Conservation (phyloP, 2,329 filamentous ascomycete species). For the Arthroderma uncinatum region DNA sequence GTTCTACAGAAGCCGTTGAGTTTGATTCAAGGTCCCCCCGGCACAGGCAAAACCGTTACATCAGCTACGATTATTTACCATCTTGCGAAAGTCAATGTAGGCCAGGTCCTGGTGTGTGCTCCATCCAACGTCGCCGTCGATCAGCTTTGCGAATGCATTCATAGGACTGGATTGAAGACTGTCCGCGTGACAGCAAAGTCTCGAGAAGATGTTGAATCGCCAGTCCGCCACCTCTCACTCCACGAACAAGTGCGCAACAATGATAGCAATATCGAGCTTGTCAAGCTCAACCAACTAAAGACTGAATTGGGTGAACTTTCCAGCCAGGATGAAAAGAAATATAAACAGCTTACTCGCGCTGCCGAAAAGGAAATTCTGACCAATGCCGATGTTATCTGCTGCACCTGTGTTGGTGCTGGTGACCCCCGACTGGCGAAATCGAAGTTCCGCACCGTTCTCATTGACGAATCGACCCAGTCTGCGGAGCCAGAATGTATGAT, state of each 20-base stretch:
- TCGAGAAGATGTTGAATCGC: conserved; percentile 96
- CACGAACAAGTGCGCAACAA: conserved; percentile 98
- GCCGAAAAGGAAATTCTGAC: conserved; percentile 90
- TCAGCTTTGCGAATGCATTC: conserved; percentile 93
- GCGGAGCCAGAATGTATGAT: conserved; percentile 99
- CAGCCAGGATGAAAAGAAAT: conserved; percentile 95
- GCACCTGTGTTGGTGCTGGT: conserved; percentile 93
- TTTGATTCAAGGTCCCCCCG: conserved; percentile 90
- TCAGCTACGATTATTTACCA: conserved; percentile 99
- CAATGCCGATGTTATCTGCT: conserved; percentile 97
- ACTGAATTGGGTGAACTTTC: conserved; percentile 81
- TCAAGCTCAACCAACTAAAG: conserved; percentile 88
- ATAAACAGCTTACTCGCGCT: conserved; percentile 85
- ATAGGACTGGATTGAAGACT: conserved; percentile 87
- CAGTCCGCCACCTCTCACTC: conserved; percentile 85
- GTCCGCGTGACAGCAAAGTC: conserved; percentile 98
- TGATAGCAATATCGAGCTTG: conserved; percentile 85
- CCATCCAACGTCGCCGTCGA: conserved; percentile 98
- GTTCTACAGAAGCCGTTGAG: conserved; percentile 88
- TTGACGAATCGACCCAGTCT: conserved; percentile 96
- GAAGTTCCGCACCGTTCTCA: conserved; percentile 95
- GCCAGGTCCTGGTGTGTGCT: conserved; percentile 90
- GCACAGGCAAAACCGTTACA: conserved; percentile 96
- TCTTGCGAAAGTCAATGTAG: conserved; percentile 84
- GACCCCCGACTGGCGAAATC: conserved; percentile 92